Evolutionary conservation across 176 grass and related monocot species (phyloP).

Genomic region (Canna indica): DNA sequence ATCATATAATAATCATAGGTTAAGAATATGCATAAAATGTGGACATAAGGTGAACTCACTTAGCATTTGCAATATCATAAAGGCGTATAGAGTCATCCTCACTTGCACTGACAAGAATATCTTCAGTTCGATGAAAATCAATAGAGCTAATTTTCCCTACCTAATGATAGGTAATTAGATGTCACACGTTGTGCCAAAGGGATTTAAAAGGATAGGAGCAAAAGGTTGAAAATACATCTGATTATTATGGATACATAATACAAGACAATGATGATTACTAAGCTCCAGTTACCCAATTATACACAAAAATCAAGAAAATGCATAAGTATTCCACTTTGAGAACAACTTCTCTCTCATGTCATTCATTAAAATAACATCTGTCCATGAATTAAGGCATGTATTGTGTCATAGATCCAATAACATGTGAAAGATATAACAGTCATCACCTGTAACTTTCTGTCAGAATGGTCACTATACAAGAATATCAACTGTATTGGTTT

Average conservation of each 20-base stretch:
- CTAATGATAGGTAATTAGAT: conserved; percentile 27
- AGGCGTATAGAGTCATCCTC: conserved; percentile 88
- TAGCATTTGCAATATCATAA: conserved; percentile 69
- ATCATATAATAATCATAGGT: neutral
- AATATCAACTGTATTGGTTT: neutral
- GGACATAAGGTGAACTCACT: conserved; percentile 30
- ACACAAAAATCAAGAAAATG: neutral
- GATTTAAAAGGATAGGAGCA: neutral
- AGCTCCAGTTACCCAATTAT: neutral
- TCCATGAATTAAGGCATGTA: too few species aligned
- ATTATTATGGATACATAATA: neutral
- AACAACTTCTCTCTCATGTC: neutral
- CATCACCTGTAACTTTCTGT: too few species aligned
- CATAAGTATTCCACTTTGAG: neutral
- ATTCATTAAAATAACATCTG: neutral
- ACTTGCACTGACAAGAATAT: conserved; percentile 73
- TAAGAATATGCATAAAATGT: neutral
- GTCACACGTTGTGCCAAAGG: conserved; percentile 1
- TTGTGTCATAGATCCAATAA: too few species aligned
- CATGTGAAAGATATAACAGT: too few species aligned
- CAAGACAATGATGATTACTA: neutral
- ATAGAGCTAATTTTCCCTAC: conserved; percentile 81
- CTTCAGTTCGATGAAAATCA: conserved; percentile 91
- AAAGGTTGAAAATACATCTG: neutral
- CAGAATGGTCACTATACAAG: neutral